Conservation (phyloP, 495 filamentous ascomycete genomes). For the Hypoxylon fragiforme region DNA sequence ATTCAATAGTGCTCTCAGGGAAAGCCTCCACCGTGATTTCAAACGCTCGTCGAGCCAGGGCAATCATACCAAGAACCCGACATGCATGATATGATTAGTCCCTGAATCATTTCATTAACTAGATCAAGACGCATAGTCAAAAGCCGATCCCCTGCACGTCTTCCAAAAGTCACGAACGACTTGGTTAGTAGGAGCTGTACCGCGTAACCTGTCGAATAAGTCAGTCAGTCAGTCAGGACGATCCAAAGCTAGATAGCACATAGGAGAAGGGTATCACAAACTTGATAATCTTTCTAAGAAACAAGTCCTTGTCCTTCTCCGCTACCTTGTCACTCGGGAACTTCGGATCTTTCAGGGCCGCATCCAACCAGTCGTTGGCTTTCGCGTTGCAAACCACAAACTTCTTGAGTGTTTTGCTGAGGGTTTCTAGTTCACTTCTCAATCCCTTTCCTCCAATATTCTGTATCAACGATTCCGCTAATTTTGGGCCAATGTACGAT, state of each 20-base stretch:
- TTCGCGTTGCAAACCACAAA: conserved; percentile 66
- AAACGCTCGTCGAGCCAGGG: no score
- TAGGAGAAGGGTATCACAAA: conserved; percentile 35
- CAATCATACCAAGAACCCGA: no score
- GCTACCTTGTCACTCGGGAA: conserved; percentile 68
- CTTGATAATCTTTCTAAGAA: conserved; percentile 61
- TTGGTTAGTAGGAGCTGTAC: conserved; percentile 60
- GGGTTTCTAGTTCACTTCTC: conserved; percentile 74
- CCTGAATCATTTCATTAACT: not conserved
- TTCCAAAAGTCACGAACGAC: conserved; percentile 71
- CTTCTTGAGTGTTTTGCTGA: conserved; percentile 78
- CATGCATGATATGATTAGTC: no score
- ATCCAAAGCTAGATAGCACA: no score
- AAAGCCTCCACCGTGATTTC: no score
- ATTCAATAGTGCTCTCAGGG: no score
- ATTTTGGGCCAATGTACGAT: conserved; percentile 59
- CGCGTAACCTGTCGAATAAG: conserved; percentile 56
- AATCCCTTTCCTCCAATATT: conserved; percentile 75
- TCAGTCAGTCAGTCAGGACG: conserved; percentile 15
- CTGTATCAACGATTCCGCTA: conserved; percentile 62
- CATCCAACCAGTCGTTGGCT: conserved; percentile 63
- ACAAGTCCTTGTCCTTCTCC: conserved; percentile 62
- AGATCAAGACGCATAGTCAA: conserved; percentile 61
- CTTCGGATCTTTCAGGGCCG: conserved; percentile 53
- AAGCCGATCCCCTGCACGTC: conserved; percentile 67